Base-by-base conservation (phyloP, 2,329 filamentous ascomycete genomes). In the Paecilomyces variotii region DNA sequence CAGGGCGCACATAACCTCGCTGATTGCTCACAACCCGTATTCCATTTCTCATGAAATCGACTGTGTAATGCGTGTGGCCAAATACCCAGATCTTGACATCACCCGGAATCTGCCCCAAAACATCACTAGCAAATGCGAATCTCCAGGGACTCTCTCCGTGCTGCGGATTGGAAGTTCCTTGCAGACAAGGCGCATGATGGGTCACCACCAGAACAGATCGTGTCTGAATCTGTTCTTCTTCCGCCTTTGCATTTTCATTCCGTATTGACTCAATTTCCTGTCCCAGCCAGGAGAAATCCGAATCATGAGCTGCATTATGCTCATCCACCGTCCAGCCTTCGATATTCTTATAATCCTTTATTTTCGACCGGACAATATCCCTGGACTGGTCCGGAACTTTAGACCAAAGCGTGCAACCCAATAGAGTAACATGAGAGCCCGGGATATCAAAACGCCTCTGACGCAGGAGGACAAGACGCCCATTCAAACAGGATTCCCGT, bases 401-500 rank as follows among this genome's bases (percentile, higher is more conserved):
- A 2, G 81, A 83, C 78, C 81, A 83, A 0, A 85, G 70, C 2
- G 82, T 83, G 62, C 80, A 84, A 3, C 83, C 82, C 2, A 85
- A 65, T 7, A 85, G 67, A 3, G 77, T 80, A 32, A 82, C 57
- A 28, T 68, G 69, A 0, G 76, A 24, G 5, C 30, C 45, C 10
- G 39, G 7, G 2, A 65, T 11, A 19, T 62, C 59, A n/a, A 34
- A 26, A 34, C 65, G 59, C 26, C 24, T 59, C 30, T 62, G 56
- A 57, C 66, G 34, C 24, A 67, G 59, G n/a, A 67, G 49, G 27
- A 56, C 57, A n/a, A 68, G 59, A 14, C 56, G 55, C 19, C 59
- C 63, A 2, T 56, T 49, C 10, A 63, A 45, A 10, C n/a, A 24
- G n/a, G 58, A 58, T 39, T 68, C 66, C 6, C 57, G 54, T 56